Base-by-base conservation (phyloP, 768 basidiomycete genomes). In the Mycena floridula region DNA sequence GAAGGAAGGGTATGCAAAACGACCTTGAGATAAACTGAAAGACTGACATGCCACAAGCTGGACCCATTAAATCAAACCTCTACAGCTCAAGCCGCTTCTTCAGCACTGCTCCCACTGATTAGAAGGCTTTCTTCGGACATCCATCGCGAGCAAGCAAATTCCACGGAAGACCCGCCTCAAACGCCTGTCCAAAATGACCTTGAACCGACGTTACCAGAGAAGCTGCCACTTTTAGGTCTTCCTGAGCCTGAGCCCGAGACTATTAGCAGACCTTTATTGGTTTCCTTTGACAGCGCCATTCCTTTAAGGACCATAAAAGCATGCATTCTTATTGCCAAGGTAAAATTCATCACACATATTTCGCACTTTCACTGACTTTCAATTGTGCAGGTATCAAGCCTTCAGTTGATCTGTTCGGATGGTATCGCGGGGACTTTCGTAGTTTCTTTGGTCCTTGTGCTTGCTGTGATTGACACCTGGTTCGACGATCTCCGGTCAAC, bases 1-100 rank as follows among this genome's bases (percentile, higher is more conserved):
- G 80, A 85, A 27, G 81, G 89, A 41, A 78, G 73, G 68, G 89
- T 90, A 50, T n/a, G 79, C 71, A 49, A n/a, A n/a, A n/a, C n/a
- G n/a, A n/a, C n/a, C n/a, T n/a, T n/a, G n/a, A n/a, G n/a, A n/a
- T n/a, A n/a, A n/a, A n/a, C n/a, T n/a, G n/a, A n/a, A n/a, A n/a
- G n/a, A n/a, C n/a, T n/a, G n/a, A n/a, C n/a, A n/a, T n/a, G n/a
- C n/a, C n/a, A n/a, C n/a, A n/a, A n/a, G n/a, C n/a, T n/a, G 20
- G 32, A 44, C 16, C 25, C 22, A 23, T 39, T 46, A 37, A 25
- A 16, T 44, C 28, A 16, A 16, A 9, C 9, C 9, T 16, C 9
- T 9, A 9, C 11, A 32, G 28, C 28, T 3, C 38, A 39, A 24
- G 22, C 38, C 13, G 8, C n/a, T 22, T 16, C 18, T 15, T 39